These are phyloP conservation scores for Cladosporium phlei DNA, from an alignment of 2,329 filamentous ascomycete species.

Conservation along the genomic window DNA sequence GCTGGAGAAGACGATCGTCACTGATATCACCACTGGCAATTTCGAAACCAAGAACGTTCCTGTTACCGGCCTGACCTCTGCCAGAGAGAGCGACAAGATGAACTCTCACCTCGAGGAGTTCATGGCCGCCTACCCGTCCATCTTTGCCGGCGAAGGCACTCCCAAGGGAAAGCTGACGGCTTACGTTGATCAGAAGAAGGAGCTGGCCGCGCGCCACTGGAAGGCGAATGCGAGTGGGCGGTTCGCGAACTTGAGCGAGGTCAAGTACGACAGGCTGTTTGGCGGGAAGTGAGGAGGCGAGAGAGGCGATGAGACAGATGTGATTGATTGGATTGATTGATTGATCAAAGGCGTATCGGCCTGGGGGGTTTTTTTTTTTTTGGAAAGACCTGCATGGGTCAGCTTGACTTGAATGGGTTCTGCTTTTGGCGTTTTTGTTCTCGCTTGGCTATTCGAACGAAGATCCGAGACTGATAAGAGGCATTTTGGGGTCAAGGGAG, in stretches of 20 bases:
- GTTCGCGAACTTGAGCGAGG: slow-evolving; percentile 4
- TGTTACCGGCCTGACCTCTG: neutral
- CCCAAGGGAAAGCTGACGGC: slow-evolving; percentile 19
- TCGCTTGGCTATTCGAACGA: no score
- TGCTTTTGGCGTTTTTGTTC: no score
- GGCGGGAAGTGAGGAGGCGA: no score
- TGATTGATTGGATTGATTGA: no score
- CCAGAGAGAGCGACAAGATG: neutral
- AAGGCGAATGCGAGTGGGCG: neutral
- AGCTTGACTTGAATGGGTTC: no score
- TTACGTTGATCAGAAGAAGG: slow-evolving; percentile 9
- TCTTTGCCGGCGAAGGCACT: slow-evolving; percentile 8
- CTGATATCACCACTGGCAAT: neutral
- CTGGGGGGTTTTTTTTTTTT: no score
- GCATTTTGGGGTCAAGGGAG: no score
- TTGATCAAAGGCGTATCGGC: no score
- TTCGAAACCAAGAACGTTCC: neutral
- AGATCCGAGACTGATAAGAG: no score
- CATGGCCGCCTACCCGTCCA: slow-evolving; percentile 8
- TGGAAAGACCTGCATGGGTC: no score
- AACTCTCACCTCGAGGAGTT: slow-evolving; percentile 9
- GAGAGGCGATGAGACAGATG: no score
- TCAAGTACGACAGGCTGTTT: neutral
- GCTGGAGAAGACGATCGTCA: slow-evolving; percentile 7
- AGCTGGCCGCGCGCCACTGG: neutral